These are phyloP conservation scores for Candida ficus DNA, from an alignment of 805 yeast species.

Conservation along the genomic window DNA sequence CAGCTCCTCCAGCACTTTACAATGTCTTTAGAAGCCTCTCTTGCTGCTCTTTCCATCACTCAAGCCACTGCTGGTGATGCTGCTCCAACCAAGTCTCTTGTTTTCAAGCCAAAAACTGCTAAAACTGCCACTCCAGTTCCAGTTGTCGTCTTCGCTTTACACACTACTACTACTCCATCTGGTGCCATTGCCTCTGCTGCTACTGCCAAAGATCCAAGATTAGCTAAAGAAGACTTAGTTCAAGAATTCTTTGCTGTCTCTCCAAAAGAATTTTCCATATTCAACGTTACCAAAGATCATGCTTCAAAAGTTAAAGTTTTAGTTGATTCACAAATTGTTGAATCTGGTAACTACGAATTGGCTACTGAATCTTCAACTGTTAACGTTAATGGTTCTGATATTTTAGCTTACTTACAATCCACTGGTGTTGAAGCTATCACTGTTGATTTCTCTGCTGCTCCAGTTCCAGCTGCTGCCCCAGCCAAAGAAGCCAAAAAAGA, in stretches of 20 bases:
- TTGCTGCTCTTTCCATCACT: slow-evolving; percentile 60
- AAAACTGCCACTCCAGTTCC: slow-evolving; percentile 78
- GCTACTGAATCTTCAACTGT: slow-evolving; percentile 50
- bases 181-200: slow-evolving; percentile 60
- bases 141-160: slow-evolving; percentile 71
- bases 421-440: slow-evolving; percentile 48
- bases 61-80: slow-evolving; percentile 48
- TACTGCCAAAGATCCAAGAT: slow-evolving; percentile 75
- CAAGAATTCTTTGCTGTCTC: slow-evolving; percentile 51
- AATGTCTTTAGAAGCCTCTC: slow-evolving; percentile 66
- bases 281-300: slow-evolving; percentile 37
- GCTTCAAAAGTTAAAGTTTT: slow-evolving; percentile 58
- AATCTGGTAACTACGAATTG: slow-evolving; percentile 34
- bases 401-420: slow-evolving; percentile 41
- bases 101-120: slow-evolving; percentile 89
- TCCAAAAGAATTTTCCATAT: slow-evolving; percentile 60
- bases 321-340: slow-evolving; percentile 45
- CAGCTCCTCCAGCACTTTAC: neutral
- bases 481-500: slow-evolving; percentile 24
- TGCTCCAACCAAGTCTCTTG: slow-evolving; percentile 62
- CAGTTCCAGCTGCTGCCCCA: slow-evolving; percentile 16
- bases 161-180: slow-evolving; percentile 65
- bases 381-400: slow-evolving; percentile 40
- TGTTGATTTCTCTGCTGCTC: slow-evolving; percentile 45
- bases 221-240: slow-evolving; percentile 80